Conservation (phyloP, 306 rosid species). For the Ammopiptanthus mongolicus region DNA sequence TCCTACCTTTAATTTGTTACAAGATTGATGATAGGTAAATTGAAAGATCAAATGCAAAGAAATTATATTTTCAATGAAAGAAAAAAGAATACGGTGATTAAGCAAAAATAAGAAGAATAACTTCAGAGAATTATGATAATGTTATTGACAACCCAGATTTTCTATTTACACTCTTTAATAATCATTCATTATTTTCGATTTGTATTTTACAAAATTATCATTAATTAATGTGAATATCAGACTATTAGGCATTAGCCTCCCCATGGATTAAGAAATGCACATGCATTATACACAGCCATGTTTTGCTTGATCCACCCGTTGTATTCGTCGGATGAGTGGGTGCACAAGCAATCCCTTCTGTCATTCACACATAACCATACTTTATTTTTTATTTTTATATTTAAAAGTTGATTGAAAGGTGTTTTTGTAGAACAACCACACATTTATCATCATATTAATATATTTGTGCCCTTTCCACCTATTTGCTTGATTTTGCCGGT, state of each 20-base stretch:
- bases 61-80: background rate
- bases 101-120: background rate
- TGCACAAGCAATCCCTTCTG: constrained; percentile 71
- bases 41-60: background rate
- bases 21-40: background rate
- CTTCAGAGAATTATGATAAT: background rate
- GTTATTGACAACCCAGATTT: too few species aligned
- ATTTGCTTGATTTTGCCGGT: constrained; percentile 23
- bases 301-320: constrained; percentile 28
- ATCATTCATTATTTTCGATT: too few species aligned
- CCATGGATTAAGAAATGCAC: constrained; percentile 22
- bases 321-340: constrained; percentile 39
- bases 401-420: constrained; percentile 10
- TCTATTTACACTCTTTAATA: too few species aligned
- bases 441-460: constrained; percentile 3
- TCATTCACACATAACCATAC: constrained; percentile 47
- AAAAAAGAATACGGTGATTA: background rate
- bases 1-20: background rate
- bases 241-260: too few species aligned
- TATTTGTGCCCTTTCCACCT: constrained; percentile 7
- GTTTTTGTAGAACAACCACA: constrained; percentile 18
- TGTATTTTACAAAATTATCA: too few species aligned
- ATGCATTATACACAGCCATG: constrained; percentile 24
- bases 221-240: too few species aligned
- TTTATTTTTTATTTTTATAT: constrained; percentile 21